These are phyloP conservation scores for Gentiana dahurica DNA, from an alignment of 257 asterid genomes.

Conservation along the genomic window DNA sequence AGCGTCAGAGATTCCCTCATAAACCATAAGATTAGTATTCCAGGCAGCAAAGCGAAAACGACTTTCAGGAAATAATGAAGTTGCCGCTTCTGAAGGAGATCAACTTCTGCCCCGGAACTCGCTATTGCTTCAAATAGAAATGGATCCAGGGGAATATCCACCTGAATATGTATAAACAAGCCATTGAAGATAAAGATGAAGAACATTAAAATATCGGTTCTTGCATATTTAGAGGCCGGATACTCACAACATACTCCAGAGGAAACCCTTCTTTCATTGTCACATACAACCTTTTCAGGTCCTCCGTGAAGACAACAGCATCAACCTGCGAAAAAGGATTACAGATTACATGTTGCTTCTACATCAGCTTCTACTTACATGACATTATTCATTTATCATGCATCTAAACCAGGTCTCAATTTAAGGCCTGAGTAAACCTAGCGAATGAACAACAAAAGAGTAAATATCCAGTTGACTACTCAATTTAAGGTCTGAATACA, in stretches of 20 bases:
- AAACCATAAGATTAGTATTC: conserved; percentile 76
- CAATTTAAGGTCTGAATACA: background rate
- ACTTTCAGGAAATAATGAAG: conserved; percentile 81
- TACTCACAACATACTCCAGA: conserved; percentile 78
- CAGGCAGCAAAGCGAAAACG: conserved; percentile 74
- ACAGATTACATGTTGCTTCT: background rate
- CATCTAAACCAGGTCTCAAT: background rate
- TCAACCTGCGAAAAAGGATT: conserved; percentile 50
- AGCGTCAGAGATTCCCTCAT: conserved; percentile 80
- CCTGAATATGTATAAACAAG: conserved; percentile 37
- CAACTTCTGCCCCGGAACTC: conserved; percentile 88
- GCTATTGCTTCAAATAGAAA: conserved; percentile 87
- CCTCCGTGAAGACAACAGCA: conserved; percentile 94
- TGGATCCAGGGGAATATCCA: conserved; percentile 97
- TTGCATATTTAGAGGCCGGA: conserved; percentile 10
- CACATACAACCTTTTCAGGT: conserved; percentile 76
- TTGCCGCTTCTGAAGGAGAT: conserved; percentile 83
- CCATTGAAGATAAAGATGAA: conserved; percentile 10
- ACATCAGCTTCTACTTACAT: background rate
- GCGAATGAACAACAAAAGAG: background rate
- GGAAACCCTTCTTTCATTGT: conserved; percentile 99
- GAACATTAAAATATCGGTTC: conserved; percentile 1
- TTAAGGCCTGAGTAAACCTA: no score
- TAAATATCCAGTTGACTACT: background rate
- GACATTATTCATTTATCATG: background rate